These are phyloP conservation scores for Geotrichum australiense DNA, from an alignment of 1,139 yeast species.

Conservation along the genomic window DNA sequence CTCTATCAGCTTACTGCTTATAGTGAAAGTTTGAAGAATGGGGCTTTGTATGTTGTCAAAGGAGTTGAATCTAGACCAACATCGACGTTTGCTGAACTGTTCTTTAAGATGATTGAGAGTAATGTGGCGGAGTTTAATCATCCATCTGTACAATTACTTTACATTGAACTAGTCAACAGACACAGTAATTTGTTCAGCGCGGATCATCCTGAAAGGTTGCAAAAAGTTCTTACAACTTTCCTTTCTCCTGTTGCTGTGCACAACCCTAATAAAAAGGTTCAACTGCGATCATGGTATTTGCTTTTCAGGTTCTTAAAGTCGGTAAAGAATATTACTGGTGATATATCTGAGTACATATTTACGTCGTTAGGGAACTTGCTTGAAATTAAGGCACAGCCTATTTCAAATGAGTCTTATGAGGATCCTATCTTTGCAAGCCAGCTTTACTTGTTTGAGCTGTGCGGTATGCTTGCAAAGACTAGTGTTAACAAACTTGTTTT, in stretches of 20 bases:
- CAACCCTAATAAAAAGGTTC: constrained; percentile 54
- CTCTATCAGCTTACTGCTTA: constrained; percentile 70
- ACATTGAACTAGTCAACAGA: constrained; percentile 78
- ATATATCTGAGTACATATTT: constrained; percentile 42
- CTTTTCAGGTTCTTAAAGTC: constrained; percentile 76
- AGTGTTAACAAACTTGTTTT: constrained; percentile 22
- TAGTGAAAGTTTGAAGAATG: constrained; percentile 73
- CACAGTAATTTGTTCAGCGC: constrained; percentile 62
- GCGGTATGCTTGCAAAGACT: constrained; percentile 36
- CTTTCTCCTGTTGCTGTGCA: constrained; percentile 77
- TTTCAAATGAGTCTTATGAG: constrained; percentile 45
- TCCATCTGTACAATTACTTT: constrained; percentile 70
- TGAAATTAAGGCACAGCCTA: constrained; percentile 51
- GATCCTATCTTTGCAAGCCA: constrained; percentile 71
- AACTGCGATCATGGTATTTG: constrained; percentile 83
- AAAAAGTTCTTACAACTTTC: constrained; percentile 67
- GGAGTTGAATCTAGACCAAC: constrained; percentile 35
- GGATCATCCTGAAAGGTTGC: constrained; percentile 43
- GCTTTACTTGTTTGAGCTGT: constrained; percentile 66
- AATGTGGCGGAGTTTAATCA: constrained; percentile 47
- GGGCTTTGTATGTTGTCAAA: constrained; percentile 60
- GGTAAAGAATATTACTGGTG: constrained; percentile 57
- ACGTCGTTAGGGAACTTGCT: constrained; percentile 49
- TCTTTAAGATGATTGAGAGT: constrained; percentile 59
- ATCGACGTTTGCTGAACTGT: constrained; percentile 39